These are phyloP conservation scores for Trifolium fragiferum DNA, from an alignment of 306 rosid genomes.

Conservation along the genomic window DNA sequence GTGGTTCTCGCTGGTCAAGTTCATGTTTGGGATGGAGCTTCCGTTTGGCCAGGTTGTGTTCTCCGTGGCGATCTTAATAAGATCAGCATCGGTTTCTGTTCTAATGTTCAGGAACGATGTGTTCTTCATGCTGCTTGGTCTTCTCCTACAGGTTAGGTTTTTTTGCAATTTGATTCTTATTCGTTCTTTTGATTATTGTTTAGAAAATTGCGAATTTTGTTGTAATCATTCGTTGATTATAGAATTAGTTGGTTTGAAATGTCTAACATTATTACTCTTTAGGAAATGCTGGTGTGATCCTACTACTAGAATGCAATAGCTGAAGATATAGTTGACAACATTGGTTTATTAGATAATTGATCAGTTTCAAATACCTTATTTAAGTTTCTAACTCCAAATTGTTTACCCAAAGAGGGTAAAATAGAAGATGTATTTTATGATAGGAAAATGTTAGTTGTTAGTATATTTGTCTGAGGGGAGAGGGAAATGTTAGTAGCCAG, in stretches of 20 bases:
- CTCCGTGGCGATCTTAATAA: slow-evolving; percentile 98
- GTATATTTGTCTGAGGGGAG: too few species aligned
- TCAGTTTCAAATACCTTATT: neutral
- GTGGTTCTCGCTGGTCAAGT: slow-evolving; percentile 98
- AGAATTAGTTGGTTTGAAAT: neutral
- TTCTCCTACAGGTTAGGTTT: slow-evolving; percentile 81
- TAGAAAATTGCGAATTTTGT: slow-evolving; percentile 15
- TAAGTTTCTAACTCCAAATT: neutral
- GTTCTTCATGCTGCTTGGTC: slow-evolving; percentile 98
- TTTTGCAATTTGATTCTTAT: neutral
- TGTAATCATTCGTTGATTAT: neutral
- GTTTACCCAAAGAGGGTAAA: neutral
- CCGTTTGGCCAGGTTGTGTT: slow-evolving; percentile 93
- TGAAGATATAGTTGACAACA: slow-evolving; percentile 16
- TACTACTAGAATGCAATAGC: neutral
- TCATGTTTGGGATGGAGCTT: slow-evolving; percentile 85
- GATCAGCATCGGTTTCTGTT: slow-evolving; percentile 88
- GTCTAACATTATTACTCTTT: slow-evolving; percentile 9
- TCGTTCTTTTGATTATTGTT: neutral
- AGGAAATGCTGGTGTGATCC: neutral
- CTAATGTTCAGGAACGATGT: slow-evolving; percentile 92
- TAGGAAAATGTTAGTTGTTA: too few species aligned
- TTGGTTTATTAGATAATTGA: slow-evolving; percentile 11
- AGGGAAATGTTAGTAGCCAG: too few species aligned
- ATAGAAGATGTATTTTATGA: too few species aligned